A percentile compares a stretch with the other conserved stretches of the same genome.
phyloP scores from a whole-genome alignment of 176 grass and related monocot species.

The Phyllostachys edulis region DNA sequence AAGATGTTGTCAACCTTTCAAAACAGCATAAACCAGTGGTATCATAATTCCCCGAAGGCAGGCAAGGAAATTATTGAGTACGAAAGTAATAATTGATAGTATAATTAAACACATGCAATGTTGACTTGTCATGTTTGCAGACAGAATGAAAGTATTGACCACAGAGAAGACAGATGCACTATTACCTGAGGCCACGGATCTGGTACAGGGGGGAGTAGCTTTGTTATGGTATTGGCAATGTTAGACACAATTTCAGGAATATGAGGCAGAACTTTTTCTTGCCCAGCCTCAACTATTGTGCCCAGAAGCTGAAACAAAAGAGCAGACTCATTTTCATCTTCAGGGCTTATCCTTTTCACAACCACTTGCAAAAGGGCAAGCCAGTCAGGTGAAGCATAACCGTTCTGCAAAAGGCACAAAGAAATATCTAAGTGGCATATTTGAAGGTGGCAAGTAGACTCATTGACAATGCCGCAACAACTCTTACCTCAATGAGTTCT shows the following conservation, averaged over 20 bases:
- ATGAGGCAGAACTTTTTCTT: slow-evolving; percentile 54
- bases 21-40: too few relatives aligned
- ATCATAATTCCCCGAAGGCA: too few relatives aligned
- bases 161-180: slow-evolving; percentile 1
- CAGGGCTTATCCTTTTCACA: slow-evolving; percentile 52
- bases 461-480: not conserved
- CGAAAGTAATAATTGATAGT: not conserved
- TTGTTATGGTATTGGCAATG: slow-evolving; percentile 51
- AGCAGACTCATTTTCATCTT: slow-evolving; percentile 68
- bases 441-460: slow-evolving; percentile 21
- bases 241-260: slow-evolving; percentile 68
- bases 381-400: slow-evolving; percentile 65
- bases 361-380: slow-evolving; percentile 64
- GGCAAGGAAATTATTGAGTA: not conserved
- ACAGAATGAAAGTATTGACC: slow-evolving; percentile 11
- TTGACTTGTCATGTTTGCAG: slow-evolving; percentile 1
- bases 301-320: slow-evolving; percentile 88
- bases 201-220: slow-evolving; percentile 63
- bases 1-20: too few relatives aligned
- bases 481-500: slow-evolving; percentile 78
- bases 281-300: slow-evolving; percentile 65
- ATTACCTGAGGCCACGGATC: slow-evolving; percentile 89
- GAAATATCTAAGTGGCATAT: slow-evolving; percentile 23
- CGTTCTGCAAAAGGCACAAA: slow-evolving; percentile 54
- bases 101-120: slow-evolving; percentile 7